Conservation (phyloP, 352 stramenopile species). For the Pythium biforme region DNA sequence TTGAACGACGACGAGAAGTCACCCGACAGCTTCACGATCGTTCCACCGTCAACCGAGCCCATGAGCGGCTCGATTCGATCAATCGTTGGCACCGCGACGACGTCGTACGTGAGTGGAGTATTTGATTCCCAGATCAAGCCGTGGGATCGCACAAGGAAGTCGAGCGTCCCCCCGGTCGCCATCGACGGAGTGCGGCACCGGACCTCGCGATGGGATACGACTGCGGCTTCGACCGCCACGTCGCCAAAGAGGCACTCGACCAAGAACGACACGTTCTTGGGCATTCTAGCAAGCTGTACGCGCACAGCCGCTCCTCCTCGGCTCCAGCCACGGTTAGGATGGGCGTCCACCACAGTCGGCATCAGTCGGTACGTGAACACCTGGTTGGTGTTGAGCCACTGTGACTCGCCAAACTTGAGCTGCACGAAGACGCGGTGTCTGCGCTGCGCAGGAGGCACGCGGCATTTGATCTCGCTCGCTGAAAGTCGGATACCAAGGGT, state of each 20-base stretch:
- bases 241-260: constrained; percentile 28
- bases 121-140: constrained; percentile 14
- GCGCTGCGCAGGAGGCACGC: constrained; percentile 8
- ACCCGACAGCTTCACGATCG: constrained; percentile 18
- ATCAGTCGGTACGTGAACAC: constrained; percentile 18
- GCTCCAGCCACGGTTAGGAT: constrained; percentile 20
- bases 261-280: not conserved
- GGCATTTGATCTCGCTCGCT: constrained; percentile 13
- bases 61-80: constrained; percentile 14
- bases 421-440: constrained; percentile 6
- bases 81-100: constrained; percentile 13
- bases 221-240: constrained; percentile 1
- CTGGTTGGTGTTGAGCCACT: constrained; percentile 15
- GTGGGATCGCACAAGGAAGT: constrained; percentile 9
- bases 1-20: constrained; percentile 4
- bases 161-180: not conserved
- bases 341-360: constrained; percentile 14
- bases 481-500: constrained; percentile 5
- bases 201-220: constrained; percentile 11
- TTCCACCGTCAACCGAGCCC: constrained; percentile 22
- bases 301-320: constrained; percentile 8
- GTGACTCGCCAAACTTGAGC: constrained; percentile 18
- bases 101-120: constrained; percentile 11
- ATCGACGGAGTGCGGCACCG: constrained; percentile 13
- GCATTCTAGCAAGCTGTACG: constrained; percentile 13